These are phyloP conservation scores for Sparassis latifolia DNA, from an alignment of 1,284 basidiomycete genomes.

Conservation along the genomic window DNA sequence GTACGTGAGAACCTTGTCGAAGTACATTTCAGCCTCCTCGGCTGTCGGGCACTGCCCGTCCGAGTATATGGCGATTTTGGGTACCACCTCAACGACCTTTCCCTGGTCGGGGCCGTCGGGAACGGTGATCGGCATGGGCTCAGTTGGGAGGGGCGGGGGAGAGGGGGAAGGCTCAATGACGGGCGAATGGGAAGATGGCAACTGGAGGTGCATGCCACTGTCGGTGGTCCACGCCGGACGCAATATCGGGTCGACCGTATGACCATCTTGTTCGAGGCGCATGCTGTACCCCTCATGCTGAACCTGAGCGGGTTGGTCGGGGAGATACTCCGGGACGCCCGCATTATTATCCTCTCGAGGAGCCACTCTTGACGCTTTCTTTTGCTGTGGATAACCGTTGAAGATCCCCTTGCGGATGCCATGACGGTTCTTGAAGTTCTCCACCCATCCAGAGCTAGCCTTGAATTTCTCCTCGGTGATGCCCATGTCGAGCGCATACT, in stretches of 20 bases:
- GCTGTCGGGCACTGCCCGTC: conserved; percentile 22
- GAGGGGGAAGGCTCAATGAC: not conserved
- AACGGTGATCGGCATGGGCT: not conserved
- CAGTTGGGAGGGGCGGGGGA: not conserved
- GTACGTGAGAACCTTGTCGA: conserved; percentile 44
- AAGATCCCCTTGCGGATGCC: conserved; percentile 64
- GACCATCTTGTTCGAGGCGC: not conserved
- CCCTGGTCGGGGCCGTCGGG: not conserved
- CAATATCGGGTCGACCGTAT: not conserved
- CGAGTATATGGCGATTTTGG: not conserved
- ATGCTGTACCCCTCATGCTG: no score
- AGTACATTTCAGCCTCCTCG: conserved; percentile 43
- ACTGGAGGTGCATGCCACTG: not conserved
- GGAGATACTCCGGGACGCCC: no score
- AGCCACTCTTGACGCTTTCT: no score
- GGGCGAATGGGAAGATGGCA: not conserved
- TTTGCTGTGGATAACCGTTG: conserved; percentile 25
- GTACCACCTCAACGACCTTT: not conserved
- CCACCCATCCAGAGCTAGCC: conserved; percentile 85
- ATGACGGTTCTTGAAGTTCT: conserved; percentile 84
- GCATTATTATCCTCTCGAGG: no score
- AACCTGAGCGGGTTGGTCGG: no score
- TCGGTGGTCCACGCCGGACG: not conserved
- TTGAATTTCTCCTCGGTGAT: conserved; percentile 76
- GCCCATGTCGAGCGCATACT: conserved; percentile 52